phyloP scores from a whole-genome alignment of 2,329 filamentous ascomycete genomes.

The Aspergillus ochraceus region DNA sequence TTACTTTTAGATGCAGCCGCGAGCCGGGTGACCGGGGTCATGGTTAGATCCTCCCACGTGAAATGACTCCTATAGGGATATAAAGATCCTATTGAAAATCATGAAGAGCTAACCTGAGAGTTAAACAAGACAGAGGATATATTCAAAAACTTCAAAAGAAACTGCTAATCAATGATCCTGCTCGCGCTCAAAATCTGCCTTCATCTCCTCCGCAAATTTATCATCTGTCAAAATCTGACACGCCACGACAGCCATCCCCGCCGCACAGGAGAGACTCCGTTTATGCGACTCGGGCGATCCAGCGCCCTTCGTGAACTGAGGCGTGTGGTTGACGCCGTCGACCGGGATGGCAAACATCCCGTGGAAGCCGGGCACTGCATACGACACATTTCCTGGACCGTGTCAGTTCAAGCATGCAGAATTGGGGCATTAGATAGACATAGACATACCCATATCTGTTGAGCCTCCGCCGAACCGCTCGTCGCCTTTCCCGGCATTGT shows the following conservation, averaged over 20 bases:
- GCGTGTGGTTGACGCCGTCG: conserved; percentile 53
- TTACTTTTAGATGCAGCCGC: too few species aligned
- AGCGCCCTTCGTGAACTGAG: conserved; percentile 53
- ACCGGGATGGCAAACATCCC: conserved; percentile 47
- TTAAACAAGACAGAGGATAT: too few species aligned
- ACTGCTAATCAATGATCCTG: too few species aligned
- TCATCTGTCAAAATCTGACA: conserved; percentile 31
- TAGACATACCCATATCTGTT: conserved; percentile 28
- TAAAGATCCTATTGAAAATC: not conserved
- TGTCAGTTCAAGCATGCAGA: not conserved
- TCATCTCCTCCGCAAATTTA: conserved; percentile 27
- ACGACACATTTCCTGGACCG: conserved; percentile 43
- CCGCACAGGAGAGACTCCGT: conserved; percentile 35
- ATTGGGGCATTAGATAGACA: not conserved
- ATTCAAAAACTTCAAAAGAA: too few species aligned
- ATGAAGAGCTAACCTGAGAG: not conserved
- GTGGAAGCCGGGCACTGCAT: conserved; percentile 41
- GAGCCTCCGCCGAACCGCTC: conserved; percentile 23
- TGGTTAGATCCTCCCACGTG: too few species aligned
- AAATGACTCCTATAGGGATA: too few species aligned
- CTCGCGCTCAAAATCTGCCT: conserved; percentile 21
- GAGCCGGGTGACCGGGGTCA: too few species aligned
- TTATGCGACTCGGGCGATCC: conserved; percentile 52
- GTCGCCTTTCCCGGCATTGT: conserved; percentile 17
- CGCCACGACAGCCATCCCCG: conserved; percentile 32